Evolutionary conservation across 163 green algal species (phyloP).

Genomic region (Volvox carteri): DNA sequence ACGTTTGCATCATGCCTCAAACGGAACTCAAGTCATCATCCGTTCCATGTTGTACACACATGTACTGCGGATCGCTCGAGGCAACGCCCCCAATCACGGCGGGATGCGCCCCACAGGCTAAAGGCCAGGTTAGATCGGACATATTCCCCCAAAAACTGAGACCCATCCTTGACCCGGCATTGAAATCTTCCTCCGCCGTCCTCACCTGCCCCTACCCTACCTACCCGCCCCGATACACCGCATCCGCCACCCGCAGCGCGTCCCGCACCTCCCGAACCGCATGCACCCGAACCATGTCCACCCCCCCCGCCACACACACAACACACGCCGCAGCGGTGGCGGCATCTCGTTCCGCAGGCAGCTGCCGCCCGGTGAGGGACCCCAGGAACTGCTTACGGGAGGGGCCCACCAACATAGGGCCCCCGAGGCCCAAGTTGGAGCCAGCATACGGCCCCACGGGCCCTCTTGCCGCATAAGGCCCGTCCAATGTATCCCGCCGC

Average conservation of each 20-base stretch:
- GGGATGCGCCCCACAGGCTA: too few relatives aligned
- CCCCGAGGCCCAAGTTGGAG: not conserved
- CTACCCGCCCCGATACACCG: slow-evolving; percentile 60
- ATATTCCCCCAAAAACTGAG: too few relatives aligned
- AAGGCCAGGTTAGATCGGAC: too few relatives aligned
- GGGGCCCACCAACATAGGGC: slow-evolving; percentile 27
- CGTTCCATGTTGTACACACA: too few relatives aligned
- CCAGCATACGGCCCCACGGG: not conserved
- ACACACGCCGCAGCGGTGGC: slow-evolving; percentile 85
- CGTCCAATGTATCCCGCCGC: slow-evolving; percentile 73
- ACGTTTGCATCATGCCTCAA: too few relatives aligned
- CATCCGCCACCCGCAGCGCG: slow-evolving; percentile 82
- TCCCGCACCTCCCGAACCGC: slow-evolving; percentile 81
- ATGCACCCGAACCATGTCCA: slow-evolving; percentile 91
- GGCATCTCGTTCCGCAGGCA: slow-evolving; percentile 80
- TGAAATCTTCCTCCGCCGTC: not conserved
- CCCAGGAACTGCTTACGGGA: slow-evolving; percentile 68
- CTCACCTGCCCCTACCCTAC: not conserved
- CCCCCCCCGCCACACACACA: slow-evolving; percentile 71
- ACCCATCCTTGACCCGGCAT: too few relatives aligned
- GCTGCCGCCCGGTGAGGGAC: slow-evolving; percentile 70
- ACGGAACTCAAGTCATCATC: too few relatives aligned
- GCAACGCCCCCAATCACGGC: too few relatives aligned
- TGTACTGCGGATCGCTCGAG: too few relatives aligned
- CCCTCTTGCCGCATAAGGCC: not conserved